A percentile compares a stretch with the other conserved stretches of the same genome.
These are phyloP conservation scores for Candida albicans DNA, from an alignment of 1,139 yeast species.

Conservation along the genomic window DNA sequence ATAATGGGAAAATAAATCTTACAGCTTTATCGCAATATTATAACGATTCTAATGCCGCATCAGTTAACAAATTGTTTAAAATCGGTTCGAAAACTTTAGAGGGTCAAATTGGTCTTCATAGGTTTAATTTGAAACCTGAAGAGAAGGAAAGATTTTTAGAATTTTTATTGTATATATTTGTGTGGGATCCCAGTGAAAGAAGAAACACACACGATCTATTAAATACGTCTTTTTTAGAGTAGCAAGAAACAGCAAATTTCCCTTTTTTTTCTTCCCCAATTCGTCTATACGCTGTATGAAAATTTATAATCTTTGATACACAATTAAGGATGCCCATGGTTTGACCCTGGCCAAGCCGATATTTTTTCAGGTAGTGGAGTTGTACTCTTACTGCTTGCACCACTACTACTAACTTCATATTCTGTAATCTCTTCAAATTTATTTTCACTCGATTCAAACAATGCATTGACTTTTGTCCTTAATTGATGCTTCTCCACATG, in stretches of 20 bases:
- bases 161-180: slow-evolving; percentile 43
- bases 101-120: slow-evolving; percentile 36
- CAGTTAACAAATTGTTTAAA: slow-evolving; percentile 27
- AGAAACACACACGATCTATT: slow-evolving; percentile 45
- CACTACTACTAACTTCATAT: slow-evolving; percentile 15
- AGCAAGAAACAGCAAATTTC: not conserved
- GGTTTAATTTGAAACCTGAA: slow-evolving; percentile 10
- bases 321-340: slow-evolving; percentile 60
- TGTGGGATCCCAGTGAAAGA: slow-evolving; percentile 58
- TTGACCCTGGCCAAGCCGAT: slow-evolving; percentile 69
- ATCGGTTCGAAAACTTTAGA: slow-evolving; percentile 39
- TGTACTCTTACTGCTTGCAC: slow-evolving; percentile 25
- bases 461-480: slow-evolving; percentile 6
- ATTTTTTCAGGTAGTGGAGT: slow-evolving; percentile 43
- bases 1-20: slow-evolving; percentile 38
- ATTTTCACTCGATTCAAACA: slow-evolving; percentile 15
- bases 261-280: too few species aligned
- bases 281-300: too few species aligned
- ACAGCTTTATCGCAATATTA: slow-evolving; percentile 23
- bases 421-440: slow-evolving; percentile 21
- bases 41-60: slow-evolving; percentile 22
- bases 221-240: slow-evolving; percentile 28
- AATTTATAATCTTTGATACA: too few species aligned
- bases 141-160: slow-evolving; percentile 19
- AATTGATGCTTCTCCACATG: slow-evolving; percentile 11